Evolutionary conservation across 2,329 filamentous ascomycete genomes (phyloP), one percentile per base, ranked within the genome.

Genomic region (Penicillium aurantiogriseum): DNA sequence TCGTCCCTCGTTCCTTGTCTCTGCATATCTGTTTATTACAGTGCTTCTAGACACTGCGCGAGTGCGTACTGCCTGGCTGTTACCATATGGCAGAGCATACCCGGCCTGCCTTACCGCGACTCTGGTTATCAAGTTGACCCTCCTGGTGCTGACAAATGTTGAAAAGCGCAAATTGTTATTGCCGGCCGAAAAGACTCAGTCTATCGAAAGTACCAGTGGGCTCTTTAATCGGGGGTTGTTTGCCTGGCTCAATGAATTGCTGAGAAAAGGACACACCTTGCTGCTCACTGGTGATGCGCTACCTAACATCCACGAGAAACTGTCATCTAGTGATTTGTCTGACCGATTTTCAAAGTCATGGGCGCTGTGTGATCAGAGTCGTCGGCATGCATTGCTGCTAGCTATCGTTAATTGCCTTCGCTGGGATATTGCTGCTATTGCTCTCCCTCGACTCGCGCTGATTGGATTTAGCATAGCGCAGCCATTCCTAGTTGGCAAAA

Each of bases 171-270:
- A 63, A 7, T 61, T 73, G 10, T 61, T 76, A 3, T 56, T 70
- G 2, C 59, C 64, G 0, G 64, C 66, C 19, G 74, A 73, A 38
- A 68, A 68, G 1, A 33, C 63, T 4, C 67, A 65, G 13, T 79
- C 80, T 3, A 71, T 66, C 1, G 81, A 83, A 63, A 76, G 74
- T 27, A 80, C 78, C 4, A 79, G 77, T 51, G 76, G 79, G 4
- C 62, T 77, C 9, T 76, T 78, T 60, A 79, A 67, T 51, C 67
- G 74, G 19, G 69, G 70, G 1, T 66, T 79, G 13, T 81, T 81
- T 58, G 76, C 71, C 65, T 82, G 80, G 80, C 71, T 81, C 43
- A 66, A 66, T 47, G 47, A 44, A 8, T 51, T 66, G 49, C 46
- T 67, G 19, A 47, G 56, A 44, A 61, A 54, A 31, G 64, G 63